Conservation (phyloP, 2,329 filamentous ascomycete species). For the Aureobasidium sp. region DNA sequence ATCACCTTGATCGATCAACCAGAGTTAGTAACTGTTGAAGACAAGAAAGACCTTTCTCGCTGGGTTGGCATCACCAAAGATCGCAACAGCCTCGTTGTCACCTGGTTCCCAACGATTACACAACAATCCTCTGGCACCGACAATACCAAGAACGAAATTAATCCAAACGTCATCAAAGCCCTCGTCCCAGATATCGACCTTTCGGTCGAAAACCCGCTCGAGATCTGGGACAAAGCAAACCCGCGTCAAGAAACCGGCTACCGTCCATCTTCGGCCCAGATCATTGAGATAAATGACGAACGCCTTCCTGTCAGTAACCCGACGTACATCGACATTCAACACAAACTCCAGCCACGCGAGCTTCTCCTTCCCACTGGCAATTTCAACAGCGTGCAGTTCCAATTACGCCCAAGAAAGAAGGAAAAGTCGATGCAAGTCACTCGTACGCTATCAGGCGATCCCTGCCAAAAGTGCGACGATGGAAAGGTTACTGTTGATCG, state of each 20-base stretch:
- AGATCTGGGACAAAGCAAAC: conserved; percentile 15
- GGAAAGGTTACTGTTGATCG: conserved; percentile 59
- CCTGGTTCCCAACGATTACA: conserved; percentile 51
- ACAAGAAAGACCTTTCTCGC: conserved; percentile 25
- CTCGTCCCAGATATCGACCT: conserved; percentile 63
- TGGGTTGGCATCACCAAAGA: conserved; percentile 65
- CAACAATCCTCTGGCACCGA: conserved; percentile 16
- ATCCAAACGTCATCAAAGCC: conserved; percentile 59
- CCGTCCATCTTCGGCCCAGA: conserved; percentile 6
- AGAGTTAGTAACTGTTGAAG: neutral
- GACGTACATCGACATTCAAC: neutral
- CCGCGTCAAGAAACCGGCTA: neutral
- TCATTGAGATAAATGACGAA: conserved; percentile 18
- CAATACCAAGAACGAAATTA: conserved; percentile 34
- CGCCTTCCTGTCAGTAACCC: conserved; percentile 3
- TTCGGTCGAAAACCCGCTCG: conserved; percentile 50
- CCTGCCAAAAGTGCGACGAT: conserved; percentile 61
- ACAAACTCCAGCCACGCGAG: neutral
- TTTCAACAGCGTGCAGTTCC: neutral
- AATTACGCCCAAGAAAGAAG: neutral
- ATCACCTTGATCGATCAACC: neutral
- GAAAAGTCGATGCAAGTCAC: conserved; percentile 52
- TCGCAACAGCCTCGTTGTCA: conserved; percentile 59
- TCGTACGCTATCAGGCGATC: conserved; percentile 58
- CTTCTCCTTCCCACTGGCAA: neutral